Percentiles rank a stretch among this genome's conserved stretches.
Evolutionary conservation across 805 yeast genomes (phyloP).

Genomic region (Candida corydali): DNA sequence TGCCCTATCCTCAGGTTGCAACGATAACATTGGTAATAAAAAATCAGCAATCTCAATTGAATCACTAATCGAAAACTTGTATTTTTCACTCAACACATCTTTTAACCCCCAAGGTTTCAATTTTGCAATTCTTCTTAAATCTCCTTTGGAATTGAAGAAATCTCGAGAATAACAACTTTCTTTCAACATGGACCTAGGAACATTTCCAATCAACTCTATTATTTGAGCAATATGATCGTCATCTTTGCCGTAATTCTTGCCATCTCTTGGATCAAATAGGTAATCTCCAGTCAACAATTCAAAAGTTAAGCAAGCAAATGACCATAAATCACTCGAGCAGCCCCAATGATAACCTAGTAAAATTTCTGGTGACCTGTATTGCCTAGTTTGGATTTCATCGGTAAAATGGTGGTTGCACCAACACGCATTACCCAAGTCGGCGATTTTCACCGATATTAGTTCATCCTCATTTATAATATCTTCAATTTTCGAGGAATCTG

Average conservation of each 20-base stretch:
- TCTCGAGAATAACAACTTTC: conserved; percentile 59
- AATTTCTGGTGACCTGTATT: conserved; percentile 59
- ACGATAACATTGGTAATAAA: conserved; percentile 72
- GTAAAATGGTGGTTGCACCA: conserved; percentile 61
- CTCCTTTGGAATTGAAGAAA: conserved; percentile 64
- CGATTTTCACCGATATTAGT: conserved; percentile 61
- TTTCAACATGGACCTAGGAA: conserved; percentile 56
- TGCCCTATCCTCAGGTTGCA: conserved; percentile 78
- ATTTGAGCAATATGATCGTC: conserved; percentile 97
- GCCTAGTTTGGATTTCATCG: conserved; percentile 66
- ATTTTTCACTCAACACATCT: conserved; percentile 81
- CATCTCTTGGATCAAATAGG: conserved; percentile 83
- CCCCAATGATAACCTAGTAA: conserved; percentile 85
- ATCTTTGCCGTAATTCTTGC: conserved; percentile 74
- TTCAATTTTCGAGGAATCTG: conserved; percentile 2
- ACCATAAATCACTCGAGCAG: conserved; percentile 92
- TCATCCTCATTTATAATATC: conserved; percentile 39
- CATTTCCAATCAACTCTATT: conserved; percentile 71
- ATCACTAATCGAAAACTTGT: conserved; percentile 63
- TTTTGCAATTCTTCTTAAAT: conserved; percentile 72
- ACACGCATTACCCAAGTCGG: conserved; percentile 70
- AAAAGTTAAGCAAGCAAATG: conserved; percentile 86
- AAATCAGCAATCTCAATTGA: conserved; percentile 75
- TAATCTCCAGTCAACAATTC: conserved; percentile 94
- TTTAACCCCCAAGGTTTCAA: conserved; percentile 86